A percentile compares a stretch with the other conserved stretches of the same genome.
Conservation (phyloP, 768 basidiomycete genomes). For the Russula vinacea region DNA sequence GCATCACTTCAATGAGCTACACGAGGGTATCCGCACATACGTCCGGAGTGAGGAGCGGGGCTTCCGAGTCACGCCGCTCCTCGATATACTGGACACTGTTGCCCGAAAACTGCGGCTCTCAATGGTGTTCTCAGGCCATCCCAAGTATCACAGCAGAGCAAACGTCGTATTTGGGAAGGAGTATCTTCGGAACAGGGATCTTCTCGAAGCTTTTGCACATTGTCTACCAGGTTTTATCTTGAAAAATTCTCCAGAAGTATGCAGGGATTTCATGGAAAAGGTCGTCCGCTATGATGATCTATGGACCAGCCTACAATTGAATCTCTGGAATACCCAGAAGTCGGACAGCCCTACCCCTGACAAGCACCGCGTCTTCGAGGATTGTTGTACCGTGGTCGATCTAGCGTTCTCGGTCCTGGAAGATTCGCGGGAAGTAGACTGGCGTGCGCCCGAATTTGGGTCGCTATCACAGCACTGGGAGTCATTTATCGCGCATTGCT, state of each 20-base stretch:
- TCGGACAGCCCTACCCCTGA: slow-evolving; percentile 6
- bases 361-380: slow-evolving; percentile 11
- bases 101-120: slow-evolving; percentile 7
- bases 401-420: not conserved
- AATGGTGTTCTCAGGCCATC: not conserved
- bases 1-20: not conserved
- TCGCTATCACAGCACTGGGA: slow-evolving; percentile 11
- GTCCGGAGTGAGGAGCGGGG: not conserved
- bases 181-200: slow-evolving; percentile 5
- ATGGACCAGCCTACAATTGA: slow-evolving; percentile 9
- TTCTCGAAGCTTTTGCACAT: slow-evolving; percentile 10
- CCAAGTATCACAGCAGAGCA: slow-evolving; percentile 3
- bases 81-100: slow-evolving; percentile 6
- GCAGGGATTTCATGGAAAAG: not conserved
- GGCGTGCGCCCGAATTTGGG: slow-evolving; percentile 15
- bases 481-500: slow-evolving; percentile 2
- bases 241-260: not conserved
- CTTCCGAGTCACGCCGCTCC: slow-evolving; percentile 7
- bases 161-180: slow-evolving; percentile 15
- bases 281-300: slow-evolving; percentile 9
- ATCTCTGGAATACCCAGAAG: slow-evolving; percentile 6
- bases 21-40: not conserved
- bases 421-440: slow-evolving; percentile 11
- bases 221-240: slow-evolving; percentile 12
- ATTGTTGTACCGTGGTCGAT: slow-evolving; percentile 14